A percentile compares a stretch with the other conserved stretches of the same genome.
phyloP scores from a whole-genome alignment of 495 filamentous ascomycete genomes.

The Glarea lozoyensis region DNA sequence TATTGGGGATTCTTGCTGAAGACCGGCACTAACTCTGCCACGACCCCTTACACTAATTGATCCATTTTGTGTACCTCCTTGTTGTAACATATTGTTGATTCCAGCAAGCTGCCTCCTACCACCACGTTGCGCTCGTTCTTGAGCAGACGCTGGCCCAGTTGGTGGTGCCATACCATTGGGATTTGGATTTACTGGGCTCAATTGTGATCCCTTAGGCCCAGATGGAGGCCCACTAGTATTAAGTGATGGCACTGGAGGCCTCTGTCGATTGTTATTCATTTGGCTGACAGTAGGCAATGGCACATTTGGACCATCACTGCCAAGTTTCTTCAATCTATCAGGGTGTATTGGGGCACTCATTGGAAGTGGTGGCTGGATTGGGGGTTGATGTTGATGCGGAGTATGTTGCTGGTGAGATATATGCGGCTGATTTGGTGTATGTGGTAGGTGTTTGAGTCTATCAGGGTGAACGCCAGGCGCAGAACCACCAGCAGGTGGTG shows the following conservation, averaged over 20 bases:
- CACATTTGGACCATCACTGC: constrained; percentile 1
- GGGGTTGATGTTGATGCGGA: no score
- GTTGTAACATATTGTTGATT: constrained; percentile 43
- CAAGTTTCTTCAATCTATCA: constrained; percentile 19
- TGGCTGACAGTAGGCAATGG: constrained; percentile 15
- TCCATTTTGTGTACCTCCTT: constrained; percentile 22
- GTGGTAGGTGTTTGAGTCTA: constrained; percentile 28
- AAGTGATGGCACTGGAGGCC: constrained; percentile 23
- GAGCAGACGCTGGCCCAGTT: constrained; percentile 35
- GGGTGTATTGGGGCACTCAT: constrained; percentile 23
- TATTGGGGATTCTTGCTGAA: constrained; percentile 20
- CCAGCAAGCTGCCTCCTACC: constrained; percentile 36
- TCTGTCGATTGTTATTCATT: constrained; percentile 16
- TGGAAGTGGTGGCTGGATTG: constrained; percentile 5
- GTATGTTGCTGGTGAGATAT: constrained; percentile 21
- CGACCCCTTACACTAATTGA: constrained; percentile 25
- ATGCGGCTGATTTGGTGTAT: constrained; percentile 14
- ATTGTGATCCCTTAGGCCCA: constrained; percentile 20
- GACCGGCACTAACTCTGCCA: constrained; percentile 28
- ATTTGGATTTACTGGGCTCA: constrained; percentile 18
- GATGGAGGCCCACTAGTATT: constrained; percentile 27
- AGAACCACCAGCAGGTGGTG: constrained; percentile 23
- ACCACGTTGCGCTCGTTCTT: constrained; percentile 34
- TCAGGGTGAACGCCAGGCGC: constrained; percentile 38
- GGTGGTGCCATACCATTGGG: constrained; percentile 30